phyloP scores from a whole-genome alignment of 2,329 filamentous ascomycete species.

The Aspergillus pseudoterreus region DNA sequence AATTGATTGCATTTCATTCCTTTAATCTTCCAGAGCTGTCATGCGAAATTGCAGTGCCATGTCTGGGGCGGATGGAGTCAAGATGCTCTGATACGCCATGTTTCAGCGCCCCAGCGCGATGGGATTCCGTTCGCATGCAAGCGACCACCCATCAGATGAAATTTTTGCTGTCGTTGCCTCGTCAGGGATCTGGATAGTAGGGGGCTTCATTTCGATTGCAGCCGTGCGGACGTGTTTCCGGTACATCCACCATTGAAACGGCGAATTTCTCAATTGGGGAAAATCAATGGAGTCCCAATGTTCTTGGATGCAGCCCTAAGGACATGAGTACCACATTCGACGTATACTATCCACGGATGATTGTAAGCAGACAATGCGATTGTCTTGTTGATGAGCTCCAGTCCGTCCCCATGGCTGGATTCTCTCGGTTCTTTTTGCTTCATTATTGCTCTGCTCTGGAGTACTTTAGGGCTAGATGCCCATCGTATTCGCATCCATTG shows the following conservation, averaged over 20 bases:
- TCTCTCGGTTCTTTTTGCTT: too few species aligned
- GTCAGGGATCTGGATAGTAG: background rate
- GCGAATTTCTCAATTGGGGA: background rate
- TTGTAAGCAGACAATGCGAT: too few species aligned
- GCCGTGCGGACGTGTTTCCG: background rate
- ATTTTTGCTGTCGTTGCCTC: background rate
- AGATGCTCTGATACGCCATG: conserved; percentile 16
- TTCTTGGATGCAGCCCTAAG: background rate
- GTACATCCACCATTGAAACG: background rate
- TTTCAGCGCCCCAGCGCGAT: conserved; percentile 20
- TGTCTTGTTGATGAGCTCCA: too few species aligned
- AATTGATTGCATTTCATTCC: background rate
- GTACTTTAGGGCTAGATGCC: background rate
- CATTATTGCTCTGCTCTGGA: too few species aligned
- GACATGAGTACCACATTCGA: background rate
- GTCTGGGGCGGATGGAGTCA: conserved; percentile 8
- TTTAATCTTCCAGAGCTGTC: conserved; percentile 5
- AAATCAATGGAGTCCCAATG: background rate
- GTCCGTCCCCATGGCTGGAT: too few species aligned
- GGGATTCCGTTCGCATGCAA: background rate
- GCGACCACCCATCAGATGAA: background rate
- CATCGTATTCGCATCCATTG: background rate
- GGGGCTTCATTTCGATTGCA: background rate
- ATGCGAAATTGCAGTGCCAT: conserved; percentile 20
- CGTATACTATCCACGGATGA: too few species aligned